Conservation (phyloP, 257 asterid genomes). For the Ligustrum vulgare region DNA sequence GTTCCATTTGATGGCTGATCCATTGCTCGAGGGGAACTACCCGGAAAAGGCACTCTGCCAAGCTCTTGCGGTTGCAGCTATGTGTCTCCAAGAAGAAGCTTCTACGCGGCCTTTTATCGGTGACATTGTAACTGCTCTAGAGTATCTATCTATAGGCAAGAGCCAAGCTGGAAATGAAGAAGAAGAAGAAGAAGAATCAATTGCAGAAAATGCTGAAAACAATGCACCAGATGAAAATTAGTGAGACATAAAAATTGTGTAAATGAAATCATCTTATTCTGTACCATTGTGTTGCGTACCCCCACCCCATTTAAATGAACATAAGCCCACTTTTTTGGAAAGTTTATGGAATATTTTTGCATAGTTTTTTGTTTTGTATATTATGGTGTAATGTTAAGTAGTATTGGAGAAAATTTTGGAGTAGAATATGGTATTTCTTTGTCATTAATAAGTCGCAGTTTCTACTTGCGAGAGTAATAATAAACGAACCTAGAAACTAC, state of each 20-base stretch:
- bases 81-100: constrained; percentile 80
- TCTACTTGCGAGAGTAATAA: not conserved
- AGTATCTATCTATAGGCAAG: constrained; percentile 41
- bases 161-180: constrained; percentile 9
- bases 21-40: constrained; percentile 54
- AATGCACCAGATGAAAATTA: not conserved
- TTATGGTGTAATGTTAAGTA: not conserved
- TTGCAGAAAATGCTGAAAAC: not conserved
- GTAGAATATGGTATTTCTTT: not conserved
- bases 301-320: not conserved
- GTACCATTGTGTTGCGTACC: not conserved
- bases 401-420: not conserved
- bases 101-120: constrained; percentile 58
- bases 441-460: not conserved
- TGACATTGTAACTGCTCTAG: constrained; percentile 67
- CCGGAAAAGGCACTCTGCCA: constrained; percentile 54
- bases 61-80: constrained; percentile 78
- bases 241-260: not conserved
- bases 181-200: constrained; percentile 7
- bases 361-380: not conserved
- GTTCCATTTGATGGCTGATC: constrained; percentile 70
- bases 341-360: not conserved
- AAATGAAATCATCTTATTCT: not conserved
- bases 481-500: too few species aligned
- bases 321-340: not conserved